Evolutionary conservation across 2,329 filamentous ascomycete genomes (phyloP).

Genomic region (Penicillium janthinellum): DNA sequence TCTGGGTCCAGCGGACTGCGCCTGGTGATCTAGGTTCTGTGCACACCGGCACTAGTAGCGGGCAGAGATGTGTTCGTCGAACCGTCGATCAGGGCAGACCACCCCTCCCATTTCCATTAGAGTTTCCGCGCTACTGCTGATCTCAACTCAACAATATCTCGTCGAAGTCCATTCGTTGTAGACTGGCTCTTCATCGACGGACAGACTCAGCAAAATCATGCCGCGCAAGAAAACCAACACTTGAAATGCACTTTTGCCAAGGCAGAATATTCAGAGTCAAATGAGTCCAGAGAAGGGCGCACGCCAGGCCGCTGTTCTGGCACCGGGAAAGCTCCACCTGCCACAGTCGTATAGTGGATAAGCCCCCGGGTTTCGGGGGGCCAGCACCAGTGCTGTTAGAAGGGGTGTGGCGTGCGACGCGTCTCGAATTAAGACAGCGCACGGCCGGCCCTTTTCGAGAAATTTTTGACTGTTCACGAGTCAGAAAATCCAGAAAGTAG

Average conservation of each 20-base stretch:
- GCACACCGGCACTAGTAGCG: conserved; percentile 3
- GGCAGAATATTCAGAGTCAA: neutral
- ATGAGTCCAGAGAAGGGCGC: neutral
- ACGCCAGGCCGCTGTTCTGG: neutral
- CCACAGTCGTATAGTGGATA: neutral
- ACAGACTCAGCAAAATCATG: neutral
- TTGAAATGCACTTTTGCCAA: neutral
- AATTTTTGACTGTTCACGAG: neutral
- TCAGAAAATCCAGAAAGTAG: neutral
- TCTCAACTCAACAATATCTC: neutral
- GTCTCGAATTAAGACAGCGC: neutral
- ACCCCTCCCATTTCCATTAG: neutral
- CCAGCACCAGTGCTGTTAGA: neutral
- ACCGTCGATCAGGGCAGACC: neutral
- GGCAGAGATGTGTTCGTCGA: neutral
- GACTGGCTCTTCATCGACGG: no score
- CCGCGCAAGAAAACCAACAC: neutral
- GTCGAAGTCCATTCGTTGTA: neutral
- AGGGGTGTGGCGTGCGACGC: neutral
- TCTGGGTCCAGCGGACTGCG: conserved; percentile 14
- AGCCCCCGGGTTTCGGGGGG: neutral
- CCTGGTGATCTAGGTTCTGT: conserved; percentile 15
- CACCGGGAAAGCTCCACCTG: neutral
- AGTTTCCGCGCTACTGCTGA: neutral
- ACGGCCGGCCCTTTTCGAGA: neutral